Evolutionary conservation across 495 filamentous ascomycete species (phyloP).

Genomic region (Glonium stellatum): DNA sequence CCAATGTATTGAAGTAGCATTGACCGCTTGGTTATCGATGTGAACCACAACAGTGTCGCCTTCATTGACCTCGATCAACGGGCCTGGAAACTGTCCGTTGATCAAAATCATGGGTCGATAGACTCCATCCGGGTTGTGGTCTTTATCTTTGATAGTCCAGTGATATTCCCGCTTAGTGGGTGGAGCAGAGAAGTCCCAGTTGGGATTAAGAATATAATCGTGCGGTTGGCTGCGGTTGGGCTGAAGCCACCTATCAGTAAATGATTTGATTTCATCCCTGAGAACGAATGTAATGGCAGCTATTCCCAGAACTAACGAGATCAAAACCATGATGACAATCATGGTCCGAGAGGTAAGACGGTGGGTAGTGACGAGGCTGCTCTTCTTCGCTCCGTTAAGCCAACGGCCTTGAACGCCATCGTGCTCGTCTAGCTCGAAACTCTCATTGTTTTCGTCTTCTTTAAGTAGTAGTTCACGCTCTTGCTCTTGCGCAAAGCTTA

Average conservation of each 20-base stretch:
- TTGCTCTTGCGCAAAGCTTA: slow-evolving; percentile 5
- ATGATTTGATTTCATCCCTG: neutral
- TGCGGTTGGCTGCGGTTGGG: neutral
- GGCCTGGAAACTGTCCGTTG: slow-evolving; percentile 27
- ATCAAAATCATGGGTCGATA: slow-evolving; percentile 41
- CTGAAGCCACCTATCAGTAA: neutral
- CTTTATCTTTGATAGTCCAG: slow-evolving; percentile 45
- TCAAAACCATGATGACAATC: neutral
- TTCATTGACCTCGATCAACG: slow-evolving; percentile 26
- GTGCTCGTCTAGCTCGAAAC: neutral
- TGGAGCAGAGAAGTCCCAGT: slow-evolving; percentile 41
- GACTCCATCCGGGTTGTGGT: slow-evolving; percentile 48
- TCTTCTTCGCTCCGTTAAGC: neutral
- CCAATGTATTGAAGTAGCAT: slow-evolving; percentile 36
- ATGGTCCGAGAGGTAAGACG: neutral
- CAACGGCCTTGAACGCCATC: neutral
- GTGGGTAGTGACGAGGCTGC: neutral
- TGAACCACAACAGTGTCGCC: slow-evolving; percentile 39
- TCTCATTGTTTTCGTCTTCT: slow-evolving; percentile 2
- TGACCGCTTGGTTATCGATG: slow-evolving; percentile 40
- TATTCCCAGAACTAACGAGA: neutral
- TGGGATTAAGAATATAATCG: slow-evolving; percentile 43
- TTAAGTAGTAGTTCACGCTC: slow-evolving; percentile 9
- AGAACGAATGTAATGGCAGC: slow-evolving; percentile 5
- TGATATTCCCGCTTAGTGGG: slow-evolving; percentile 42